Conservation (phyloP, 1,284 basidiomycete genomes). For the Papiliotrema laurentii region DNA sequence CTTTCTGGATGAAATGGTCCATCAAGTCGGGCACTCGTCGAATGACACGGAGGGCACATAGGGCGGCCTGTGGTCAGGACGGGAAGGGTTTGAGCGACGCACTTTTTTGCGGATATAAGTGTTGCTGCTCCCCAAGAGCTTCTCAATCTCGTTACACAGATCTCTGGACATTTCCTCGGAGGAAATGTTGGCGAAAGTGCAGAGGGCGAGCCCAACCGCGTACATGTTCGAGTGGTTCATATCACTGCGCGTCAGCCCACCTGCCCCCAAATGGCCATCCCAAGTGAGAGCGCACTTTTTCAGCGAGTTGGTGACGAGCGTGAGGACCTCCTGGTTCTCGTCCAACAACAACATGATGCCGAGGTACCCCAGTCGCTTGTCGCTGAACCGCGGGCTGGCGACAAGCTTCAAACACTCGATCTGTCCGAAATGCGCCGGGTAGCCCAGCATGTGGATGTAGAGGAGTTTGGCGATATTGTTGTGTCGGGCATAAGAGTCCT, state of each 20-base stretch:
- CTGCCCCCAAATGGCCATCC: too few relatives aligned
- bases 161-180: slow-evolving; percentile 99
- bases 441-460: slow-evolving; percentile 99
- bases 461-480: slow-evolving; percentile 98
- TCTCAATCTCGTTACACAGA: slow-evolving; percentile 94
- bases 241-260: slow-evolving; percentile 59
- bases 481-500: slow-evolving; percentile 86
- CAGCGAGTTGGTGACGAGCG: slow-evolving; percentile 93
- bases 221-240: slow-evolving; percentile 99
- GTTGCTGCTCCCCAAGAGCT: slow-evolving; percentile 93
- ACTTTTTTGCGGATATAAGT: slow-evolving; percentile 99
- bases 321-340: slow-evolving; percentile 97
- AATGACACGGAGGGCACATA: slow-evolving; percentile 94
- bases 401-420: slow-evolving; percentile 99
- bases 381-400: slow-evolving; percentile 92
- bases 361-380: slow-evolving; percentile 94
- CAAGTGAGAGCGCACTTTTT: slow-evolving; percentile 72
- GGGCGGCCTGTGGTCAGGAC: slow-evolving; percentile 63
- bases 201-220: slow-evolving; percentile 92
- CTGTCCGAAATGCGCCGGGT: slow-evolving; percentile 98
- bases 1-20: slow-evolving; percentile 85
- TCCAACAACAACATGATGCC: slow-evolving; percentile 98
- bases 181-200: slow-evolving; percentile 98
- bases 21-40: slow-evolving; percentile 95
- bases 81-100: slow-evolving; percentile 12